Evolutionary conservation across 2,329 filamentous ascomycete genomes (phyloP).

Genomic region (Phialemoniopsis sp.): DNA sequence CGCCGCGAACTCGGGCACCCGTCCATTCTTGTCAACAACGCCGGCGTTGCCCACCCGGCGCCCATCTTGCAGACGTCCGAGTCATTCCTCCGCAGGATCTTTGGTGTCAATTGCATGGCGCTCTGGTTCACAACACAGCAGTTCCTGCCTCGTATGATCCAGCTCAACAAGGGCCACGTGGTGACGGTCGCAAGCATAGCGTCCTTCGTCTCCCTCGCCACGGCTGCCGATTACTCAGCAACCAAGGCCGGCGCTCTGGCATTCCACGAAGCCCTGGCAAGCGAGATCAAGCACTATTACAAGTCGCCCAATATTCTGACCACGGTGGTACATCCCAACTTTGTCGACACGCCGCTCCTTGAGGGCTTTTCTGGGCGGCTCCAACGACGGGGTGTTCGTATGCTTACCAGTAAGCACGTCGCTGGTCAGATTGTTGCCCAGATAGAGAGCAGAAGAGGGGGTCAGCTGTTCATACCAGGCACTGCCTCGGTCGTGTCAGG

Average conservation of each 20-base stretch:
- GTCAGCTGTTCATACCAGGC: conserved; percentile 40
- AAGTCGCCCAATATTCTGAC: conserved; percentile 49
- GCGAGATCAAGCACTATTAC: conserved; percentile 43
- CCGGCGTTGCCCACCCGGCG: conserved; percentile 36
- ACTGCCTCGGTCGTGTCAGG: conserved; percentile 14
- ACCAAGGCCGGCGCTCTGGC: conserved; percentile 52
- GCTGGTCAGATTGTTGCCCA: conserved; percentile 44
- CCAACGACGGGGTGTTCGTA: conserved; percentile 19
- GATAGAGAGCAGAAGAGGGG: conserved; percentile 42
- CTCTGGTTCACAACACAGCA: conserved; percentile 54
- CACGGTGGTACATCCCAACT: conserved; percentile 39
- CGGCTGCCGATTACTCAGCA: conserved; percentile 54
- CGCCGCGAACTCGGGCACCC: conserved; percentile 30
- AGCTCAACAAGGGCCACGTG: conserved; percentile 56
- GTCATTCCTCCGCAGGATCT: conserved; percentile 46
- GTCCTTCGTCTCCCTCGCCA: conserved; percentile 44
- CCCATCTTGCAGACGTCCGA: conserved; percentile 45
- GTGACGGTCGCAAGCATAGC: conserved; percentile 56
- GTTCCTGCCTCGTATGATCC: conserved; percentile 53
- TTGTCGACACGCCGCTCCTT: conserved; percentile 44
- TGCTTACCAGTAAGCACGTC: conserved; percentile 32
- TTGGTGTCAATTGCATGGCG: conserved; percentile 53
- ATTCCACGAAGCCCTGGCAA: conserved; percentile 52
- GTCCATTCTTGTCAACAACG: conserved; percentile 35
- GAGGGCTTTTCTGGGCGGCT: conserved; percentile 21